Evolutionary conservation across 2,329 filamentous ascomycete species (phyloP).

Genomic region (Exophiala calicioides): DNA sequence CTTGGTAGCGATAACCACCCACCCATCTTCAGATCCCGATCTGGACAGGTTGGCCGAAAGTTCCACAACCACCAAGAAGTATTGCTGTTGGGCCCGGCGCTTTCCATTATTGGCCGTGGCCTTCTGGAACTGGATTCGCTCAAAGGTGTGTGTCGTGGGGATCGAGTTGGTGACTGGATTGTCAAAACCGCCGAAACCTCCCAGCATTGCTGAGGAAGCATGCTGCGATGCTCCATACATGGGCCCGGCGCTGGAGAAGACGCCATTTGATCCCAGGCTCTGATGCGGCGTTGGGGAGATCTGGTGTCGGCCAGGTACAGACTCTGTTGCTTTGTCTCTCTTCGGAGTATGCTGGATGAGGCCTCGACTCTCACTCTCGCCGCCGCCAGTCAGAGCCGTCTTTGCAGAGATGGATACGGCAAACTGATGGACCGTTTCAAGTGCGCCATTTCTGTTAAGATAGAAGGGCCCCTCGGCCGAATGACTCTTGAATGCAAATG

Average conservation of each 20-base stretch:
- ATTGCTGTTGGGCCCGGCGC: slow-evolving; percentile 84
- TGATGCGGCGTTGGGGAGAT: slow-evolving; percentile 20
- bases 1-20: slow-evolving; percentile 69
- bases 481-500: slow-evolving; percentile 70
- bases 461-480: slow-evolving; percentile 57
- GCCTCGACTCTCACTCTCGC: slow-evolving; percentile 74
- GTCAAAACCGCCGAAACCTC: slow-evolving; percentile 28
- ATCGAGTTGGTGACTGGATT: slow-evolving; percentile 30
- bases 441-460: slow-evolving; percentile 49
- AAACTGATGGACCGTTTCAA: slow-evolving; percentile 68
- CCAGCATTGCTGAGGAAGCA: slow-evolving; percentile 17
- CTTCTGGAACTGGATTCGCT: slow-evolving; percentile 91
- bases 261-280: slow-evolving; percentile 11
- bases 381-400: slow-evolving; percentile 62
- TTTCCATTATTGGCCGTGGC: slow-evolving; percentile 94
- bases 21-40: slow-evolving; percentile 53
- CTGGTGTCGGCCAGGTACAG: slow-evolving; percentile 59
- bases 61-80: slow-evolving; percentile 87
- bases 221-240: slow-evolving; percentile 18
- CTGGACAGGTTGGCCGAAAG: slow-evolving; percentile 68
- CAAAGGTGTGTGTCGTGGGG: slow-evolving; percentile 65
- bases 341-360: slow-evolving; percentile 91
- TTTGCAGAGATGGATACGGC: slow-evolving; percentile 78
- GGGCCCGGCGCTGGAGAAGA: slow-evolving; percentile 14
- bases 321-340: slow-evolving; percentile 80